Conservation (phyloP, 2,329 filamentous ascomycete species). For the Didymella sp. region DNA sequence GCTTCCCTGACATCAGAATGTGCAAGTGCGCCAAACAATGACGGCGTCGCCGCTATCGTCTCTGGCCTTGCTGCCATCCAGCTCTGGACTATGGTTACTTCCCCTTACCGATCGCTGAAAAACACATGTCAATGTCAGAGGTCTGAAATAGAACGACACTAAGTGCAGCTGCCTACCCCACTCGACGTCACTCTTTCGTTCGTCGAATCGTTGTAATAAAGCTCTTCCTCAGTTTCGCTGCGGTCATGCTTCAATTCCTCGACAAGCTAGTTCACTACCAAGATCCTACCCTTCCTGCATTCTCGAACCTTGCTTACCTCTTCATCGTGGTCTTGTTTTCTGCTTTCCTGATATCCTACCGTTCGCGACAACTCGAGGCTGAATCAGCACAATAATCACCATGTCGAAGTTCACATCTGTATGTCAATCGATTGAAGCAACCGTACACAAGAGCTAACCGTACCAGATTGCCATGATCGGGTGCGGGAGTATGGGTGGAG, state of each 20-base stretch:
- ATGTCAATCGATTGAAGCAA: constrained; percentile 7
- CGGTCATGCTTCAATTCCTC: constrained; percentile 37
- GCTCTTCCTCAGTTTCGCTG: background rate
- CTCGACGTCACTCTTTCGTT: constrained; percentile 22
- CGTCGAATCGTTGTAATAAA: constrained; percentile 8
- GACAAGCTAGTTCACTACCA: constrained; percentile 40
- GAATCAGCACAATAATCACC: constrained; percentile 16
- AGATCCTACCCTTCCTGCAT: constrained; percentile 40
- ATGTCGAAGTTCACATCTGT: constrained; percentile 38
- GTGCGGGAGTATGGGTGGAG: constrained; percentile 66
- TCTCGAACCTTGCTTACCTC: constrained; percentile 40
- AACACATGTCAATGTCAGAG: background rate
- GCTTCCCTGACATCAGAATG: constrained; percentile 5
- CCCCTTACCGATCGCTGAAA: background rate
- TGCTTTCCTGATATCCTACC: constrained; percentile 35
- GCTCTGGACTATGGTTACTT: background rate
- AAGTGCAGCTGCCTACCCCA: constrained; percentile 13
- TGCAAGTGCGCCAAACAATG: background rate
- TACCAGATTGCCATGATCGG: constrained; percentile 64
- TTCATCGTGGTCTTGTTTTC: constrained; percentile 39
- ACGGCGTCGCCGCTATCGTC: background rate
- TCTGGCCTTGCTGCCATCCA: background rate
- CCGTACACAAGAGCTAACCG: constrained; percentile 10
- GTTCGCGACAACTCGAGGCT: constrained; percentile 25
- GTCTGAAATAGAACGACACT: constrained; percentile 13